Base-by-base conservation (phyloP, 2,329 filamentous ascomycete species). In the Penicillium sp. region DNA sequence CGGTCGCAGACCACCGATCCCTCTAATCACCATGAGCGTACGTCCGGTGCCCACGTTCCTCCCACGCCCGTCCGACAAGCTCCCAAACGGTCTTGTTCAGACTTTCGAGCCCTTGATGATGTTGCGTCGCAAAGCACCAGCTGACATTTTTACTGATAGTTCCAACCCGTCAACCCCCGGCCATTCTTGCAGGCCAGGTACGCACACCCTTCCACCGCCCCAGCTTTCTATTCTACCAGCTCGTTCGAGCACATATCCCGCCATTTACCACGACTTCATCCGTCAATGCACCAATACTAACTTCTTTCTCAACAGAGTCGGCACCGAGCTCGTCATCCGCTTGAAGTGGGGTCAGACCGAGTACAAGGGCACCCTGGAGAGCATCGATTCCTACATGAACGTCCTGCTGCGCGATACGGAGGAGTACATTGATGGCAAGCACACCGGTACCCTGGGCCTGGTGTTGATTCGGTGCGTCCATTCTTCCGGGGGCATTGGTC, bases 301-400 rank as follows among this genome's bases (percentile, higher is more conserved):
- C 11, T 53, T 20, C 12, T 37, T 45, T 35, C 20, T 37, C 2
- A 4, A 25, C 66, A 92, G 90, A 65, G 90, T 99, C 79, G 90
- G 96, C 82, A 90, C 96, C 77, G 87, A 94, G 73, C 88, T 99
- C 73, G 84, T 93, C 64, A 90, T 99, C 65, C 91, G 93, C 71
- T 86, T 99, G 66, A 99, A 99, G 85, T 99, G 95, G 95, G 92
- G 92, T 70, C 89, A 97, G 79, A 95, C 92, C 61, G 95, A 99
- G 78, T 99, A 99, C 86, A 96, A 94, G 78, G 95, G 95, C 75
- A 86, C 87, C 67, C 86, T 99, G 63, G 90, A 96, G 73, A 94
- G 90, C 71, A 91, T 96, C 73, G 95, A 99, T 81, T 92, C 90
- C 74, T 99, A 99, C 83, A 98, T 99, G 94, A 99, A 99, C 82